Percentiles rank a stretch among this genome's conserved stretches.
These are phyloP conservation scores for Pleodorina starrii DNA, from an alignment of 139 green algal species.

Conservation along the genomic window DNA sequence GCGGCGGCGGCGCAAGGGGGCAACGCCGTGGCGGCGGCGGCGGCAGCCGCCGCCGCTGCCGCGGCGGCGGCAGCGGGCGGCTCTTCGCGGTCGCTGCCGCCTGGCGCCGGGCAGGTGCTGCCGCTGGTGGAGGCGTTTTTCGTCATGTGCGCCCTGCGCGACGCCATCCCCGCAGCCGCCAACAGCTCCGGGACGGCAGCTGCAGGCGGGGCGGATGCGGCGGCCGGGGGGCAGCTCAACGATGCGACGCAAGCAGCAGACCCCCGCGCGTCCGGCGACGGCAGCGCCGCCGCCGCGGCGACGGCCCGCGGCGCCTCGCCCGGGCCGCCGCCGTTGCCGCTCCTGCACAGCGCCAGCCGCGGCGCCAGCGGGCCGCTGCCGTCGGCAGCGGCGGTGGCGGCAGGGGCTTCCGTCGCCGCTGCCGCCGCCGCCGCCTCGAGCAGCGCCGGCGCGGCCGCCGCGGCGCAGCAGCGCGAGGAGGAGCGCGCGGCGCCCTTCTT, in stretches of 20 bases:
- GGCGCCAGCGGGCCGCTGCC: slow-evolving; percentile 16
- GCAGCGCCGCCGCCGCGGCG: background rate
- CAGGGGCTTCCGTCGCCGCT: background rate
- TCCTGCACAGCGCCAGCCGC: slow-evolving; percentile 7
- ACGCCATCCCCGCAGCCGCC: slow-evolving; percentile 57
- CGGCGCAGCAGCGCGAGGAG: background rate
- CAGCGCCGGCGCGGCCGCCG: background rate
- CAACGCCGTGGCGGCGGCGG: background rate
- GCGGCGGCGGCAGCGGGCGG: slow-evolving; percentile 30
- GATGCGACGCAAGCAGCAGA: background rate
- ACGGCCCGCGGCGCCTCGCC: background rate
- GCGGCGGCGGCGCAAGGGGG: background rate
- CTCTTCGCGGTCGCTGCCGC: slow-evolving; percentile 75
- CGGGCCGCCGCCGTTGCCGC: background rate
- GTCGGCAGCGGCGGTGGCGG: background rate
- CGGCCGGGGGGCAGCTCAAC: background rate
- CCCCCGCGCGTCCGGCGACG: background rate
- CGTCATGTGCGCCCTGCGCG: slow-evolving; percentile 78
- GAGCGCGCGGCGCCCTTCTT: slow-evolving; percentile 24
- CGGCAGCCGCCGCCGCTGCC: slow-evolving; percentile 33
- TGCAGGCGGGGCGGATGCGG: background rate
- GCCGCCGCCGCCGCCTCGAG: background rate
- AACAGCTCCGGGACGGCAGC: background rate
- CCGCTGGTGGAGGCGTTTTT: slow-evolving; percentile 96
- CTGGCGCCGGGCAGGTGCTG: slow-evolving; percentile 82